Evolutionary conservation across 352 stramenopile genomes (phyloP), one percentile per base, ranked within the genome.

Genomic region (Phytophthora sansomeana): DNA sequence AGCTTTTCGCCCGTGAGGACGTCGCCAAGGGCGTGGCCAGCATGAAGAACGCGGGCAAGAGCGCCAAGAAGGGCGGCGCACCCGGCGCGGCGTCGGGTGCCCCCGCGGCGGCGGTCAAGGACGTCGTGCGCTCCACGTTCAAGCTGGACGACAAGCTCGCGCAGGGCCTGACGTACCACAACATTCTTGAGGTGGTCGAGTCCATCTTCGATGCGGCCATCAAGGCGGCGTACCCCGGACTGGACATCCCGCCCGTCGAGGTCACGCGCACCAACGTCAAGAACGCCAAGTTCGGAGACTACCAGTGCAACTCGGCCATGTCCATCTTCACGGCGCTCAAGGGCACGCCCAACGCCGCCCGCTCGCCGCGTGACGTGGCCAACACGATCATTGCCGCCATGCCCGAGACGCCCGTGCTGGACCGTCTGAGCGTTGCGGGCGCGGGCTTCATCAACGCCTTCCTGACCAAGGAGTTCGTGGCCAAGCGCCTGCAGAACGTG

Each of bases 281-380:
- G 74, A 94, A 92, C 68, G 73, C 85, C 59, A 90, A 91, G 63
- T 94, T 94, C 60, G 87, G 87, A 44, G 98, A 99, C 81, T 99
- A 98, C 84, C 98, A 99, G 84, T 99, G 97, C 79, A 99, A 99
- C 81, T 96, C 89, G 28, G 92, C 97, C 58, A 99, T 99, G 97
- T 79, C 87, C 39, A 91, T 99, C 55, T 99, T 97, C 76, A 98
- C 97, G 60, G 87, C 83, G 48, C 87, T 99, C n/a, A 99, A 99
- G 78, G 93, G 73, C 68, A 81, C 87, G 71, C 68, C 78, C 16
- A 71, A 89, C 82, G 78, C 92, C 24, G 62, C 72, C 21, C 77
- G 90, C 63, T 88, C 80, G 32, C 94, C 96, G 0, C 85, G 87
- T 35, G 81, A 97, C 41, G 83, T 98, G 4, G 95, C 93, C n/a